These are phyloP conservation scores for Coemansia sp. DNA, from an alignment of 192 early-diverging fungal species.

Conservation along the genomic window DNA sequence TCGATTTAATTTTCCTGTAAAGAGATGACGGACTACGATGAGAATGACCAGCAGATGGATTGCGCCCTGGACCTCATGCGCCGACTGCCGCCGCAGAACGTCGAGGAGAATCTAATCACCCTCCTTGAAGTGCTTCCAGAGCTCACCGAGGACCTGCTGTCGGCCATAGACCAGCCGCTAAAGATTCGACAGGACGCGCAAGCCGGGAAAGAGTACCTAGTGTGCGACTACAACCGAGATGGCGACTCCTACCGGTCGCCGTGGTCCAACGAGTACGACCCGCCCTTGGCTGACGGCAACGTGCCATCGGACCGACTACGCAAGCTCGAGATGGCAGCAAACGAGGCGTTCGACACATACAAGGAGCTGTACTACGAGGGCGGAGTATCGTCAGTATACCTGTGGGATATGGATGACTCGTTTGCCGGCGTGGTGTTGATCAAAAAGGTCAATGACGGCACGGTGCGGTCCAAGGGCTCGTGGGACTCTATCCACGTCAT, in stretches of 20 bases:
- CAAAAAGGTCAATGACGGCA: constrained; percentile 85
- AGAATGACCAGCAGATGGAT: constrained; percentile 69
- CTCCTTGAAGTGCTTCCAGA: constrained; percentile 82
- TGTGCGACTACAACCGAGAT: constrained; percentile 97
- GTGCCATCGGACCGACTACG: constrained; percentile 78
- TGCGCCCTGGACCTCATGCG: constrained; percentile 97
- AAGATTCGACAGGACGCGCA: constrained; percentile 66
- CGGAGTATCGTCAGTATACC: constrained; percentile 94
- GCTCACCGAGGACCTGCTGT: constrained; percentile 86
- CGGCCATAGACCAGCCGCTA: constrained; percentile 91
- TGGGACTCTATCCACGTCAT: constrained; percentile 99
- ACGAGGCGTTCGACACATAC: constrained; percentile 96
- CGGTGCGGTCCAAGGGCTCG: constrained; percentile 74
- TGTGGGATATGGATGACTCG: constrained; percentile 84
- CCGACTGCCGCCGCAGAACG: constrained; percentile 88
- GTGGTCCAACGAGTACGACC: constrained; percentile 95
- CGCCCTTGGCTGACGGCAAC: constrained; percentile 73
- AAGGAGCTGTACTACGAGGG: constrained; percentile 89
- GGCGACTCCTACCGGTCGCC: constrained; percentile 93
- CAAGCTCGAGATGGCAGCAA: constrained; percentile 85
- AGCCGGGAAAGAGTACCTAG: constrained; percentile 79
- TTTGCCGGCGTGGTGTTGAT: constrained; percentile 95
- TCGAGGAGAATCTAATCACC: constrained; percentile 81
- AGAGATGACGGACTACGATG: constrained; percentile 45
- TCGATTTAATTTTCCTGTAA: not conserved